Conservation (phyloP, 139 green algal species). For the Zygnema circumcarinatum region DNA sequence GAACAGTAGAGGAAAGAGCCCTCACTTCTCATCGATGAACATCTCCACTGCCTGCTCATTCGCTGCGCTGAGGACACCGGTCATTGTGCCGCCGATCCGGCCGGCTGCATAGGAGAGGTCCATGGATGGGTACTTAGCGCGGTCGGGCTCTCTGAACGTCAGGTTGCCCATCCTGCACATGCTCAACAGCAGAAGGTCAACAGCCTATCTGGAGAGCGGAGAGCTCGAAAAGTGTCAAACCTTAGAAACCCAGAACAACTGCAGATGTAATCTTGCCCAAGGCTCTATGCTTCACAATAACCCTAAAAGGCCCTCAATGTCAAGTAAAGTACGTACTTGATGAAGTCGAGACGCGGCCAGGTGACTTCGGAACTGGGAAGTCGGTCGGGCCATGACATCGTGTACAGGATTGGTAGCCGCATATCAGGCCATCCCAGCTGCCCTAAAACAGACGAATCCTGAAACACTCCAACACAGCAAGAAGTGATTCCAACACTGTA, state of each 20-base stretch:
- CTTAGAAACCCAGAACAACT: neutral
- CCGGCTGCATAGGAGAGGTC: conserved; percentile 93
- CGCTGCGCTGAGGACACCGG: conserved; percentile 91
- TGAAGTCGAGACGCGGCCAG: conserved; percentile 82
- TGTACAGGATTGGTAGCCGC: conserved; percentile 98
- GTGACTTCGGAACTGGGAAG: conserved; percentile 81
- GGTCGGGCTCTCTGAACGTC: conserved; percentile 91
- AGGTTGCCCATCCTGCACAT: conserved; percentile 79
- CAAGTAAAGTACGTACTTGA: conserved; percentile 66
- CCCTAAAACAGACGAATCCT: conserved; percentile 92
- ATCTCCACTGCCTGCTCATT: conserved; percentile 98
- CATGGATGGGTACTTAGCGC: conserved; percentile 96
- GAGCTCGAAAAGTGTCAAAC: neutral
- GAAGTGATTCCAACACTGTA: too few relatives aligned
- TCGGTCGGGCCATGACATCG: conserved; percentile 94
- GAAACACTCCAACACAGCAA: conserved; percentile 2
- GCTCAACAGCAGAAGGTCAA: neutral
- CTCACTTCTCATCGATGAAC: conserved; percentile 89
- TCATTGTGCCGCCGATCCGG: conserved; percentile 96
- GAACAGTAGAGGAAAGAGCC: neutral
- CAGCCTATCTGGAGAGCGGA: too few relatives aligned
- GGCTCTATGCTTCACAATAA: too few relatives aligned
- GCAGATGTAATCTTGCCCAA: too few relatives aligned
- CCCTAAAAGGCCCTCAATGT: too few relatives aligned
- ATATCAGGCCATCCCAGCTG: conserved; percentile 99